These are phyloP conservation scores for Terana coerulea DNA, from an alignment of 768 basidiomycete genomes.

Conservation along the genomic window DNA sequence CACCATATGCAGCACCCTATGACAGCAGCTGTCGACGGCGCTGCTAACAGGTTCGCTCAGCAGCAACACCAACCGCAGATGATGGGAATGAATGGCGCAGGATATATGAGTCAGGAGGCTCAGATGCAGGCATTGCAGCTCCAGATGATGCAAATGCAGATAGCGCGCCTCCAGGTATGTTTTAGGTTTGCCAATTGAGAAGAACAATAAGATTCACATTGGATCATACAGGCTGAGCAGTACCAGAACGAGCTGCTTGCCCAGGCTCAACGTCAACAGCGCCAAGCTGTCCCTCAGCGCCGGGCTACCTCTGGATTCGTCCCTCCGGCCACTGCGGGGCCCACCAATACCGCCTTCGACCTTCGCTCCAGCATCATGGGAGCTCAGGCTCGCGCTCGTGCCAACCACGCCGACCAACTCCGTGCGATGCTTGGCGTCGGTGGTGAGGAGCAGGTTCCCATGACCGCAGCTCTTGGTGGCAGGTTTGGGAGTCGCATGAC, in stretches of 20 bases:
- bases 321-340: constrained; percentile 72
- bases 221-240: constrained; percentile 67
- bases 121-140: constrained; percentile 69
- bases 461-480: constrained; percentile 78
- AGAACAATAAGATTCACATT: constrained; percentile 11
- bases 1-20: constrained; percentile 47
- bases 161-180: constrained; percentile 74
- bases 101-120: constrained; percentile 41
- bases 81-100: constrained; percentile 53
- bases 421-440: constrained; percentile 53
- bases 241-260: constrained; percentile 70
- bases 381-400: constrained; percentile 62
- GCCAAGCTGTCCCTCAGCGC: constrained; percentile 42
- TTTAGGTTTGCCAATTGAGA: constrained; percentile 2
- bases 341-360: constrained; percentile 61
- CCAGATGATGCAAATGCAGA: constrained; percentile 84
- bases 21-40: constrained; percentile 70
- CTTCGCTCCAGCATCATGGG: constrained; percentile 50
- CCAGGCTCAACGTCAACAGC: constrained; percentile 52
- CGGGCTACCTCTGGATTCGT: constrained; percentile 46
- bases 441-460: constrained; percentile 62
- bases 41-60: constrained; percentile 61
- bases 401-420: constrained; percentile 64
- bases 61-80: constrained; percentile 39
- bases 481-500: constrained; percentile 67